Evolutionary conservation across 805 yeast genomes (phyloP), one percentile per base, ranked within the genome.

Genomic region (Myxozyma melibiosi): DNA sequence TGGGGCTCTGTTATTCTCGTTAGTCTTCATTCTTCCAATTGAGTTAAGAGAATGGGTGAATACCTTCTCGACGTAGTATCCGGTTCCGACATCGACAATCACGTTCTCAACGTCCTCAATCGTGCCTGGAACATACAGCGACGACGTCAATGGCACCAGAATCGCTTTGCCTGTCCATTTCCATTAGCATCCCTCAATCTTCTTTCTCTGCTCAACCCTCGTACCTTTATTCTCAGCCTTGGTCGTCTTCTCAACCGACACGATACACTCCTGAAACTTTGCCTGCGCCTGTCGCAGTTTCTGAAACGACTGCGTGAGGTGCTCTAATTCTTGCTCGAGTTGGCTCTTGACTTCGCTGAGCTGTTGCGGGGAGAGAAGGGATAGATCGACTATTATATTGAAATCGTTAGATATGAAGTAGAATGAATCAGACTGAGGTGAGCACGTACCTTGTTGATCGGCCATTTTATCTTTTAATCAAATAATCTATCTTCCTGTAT

Each of bases 61-160:
- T 18, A 65, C 69, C 64, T 94, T 94, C 69, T 90, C 96, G 16
- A 90, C 91, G 69, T 81, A 94, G 70, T 94, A 94, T 2, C 98
- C 98, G 0, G 99, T 94, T 34, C 99, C 99, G 25, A 94, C 85
- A 69, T 94, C 99, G 8, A 94, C 96, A 70, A 94, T 76, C 66
- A 86, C 94, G 57, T 80, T 83, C 58, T 84, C 80, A 50, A 79
- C 79, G 56, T 86, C 82, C 42, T 78, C 76, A 50, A 88, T 79
- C 52, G 76, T 80, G 1, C 98, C 99, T 3, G 97, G 96, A 27
- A 94, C 86, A 65, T 94, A 94, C 39, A 94, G 75, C 0, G 97
- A 89, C 18, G 90, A 79, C 0, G 98, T 89, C 59, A 95, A 78
- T 4, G 99, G 99, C 0, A 94, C 89, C 61, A 94, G 75, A 20